Conservation (phyloP, 371 early-diverging fungal species). For the Mucor sp. region DNA sequence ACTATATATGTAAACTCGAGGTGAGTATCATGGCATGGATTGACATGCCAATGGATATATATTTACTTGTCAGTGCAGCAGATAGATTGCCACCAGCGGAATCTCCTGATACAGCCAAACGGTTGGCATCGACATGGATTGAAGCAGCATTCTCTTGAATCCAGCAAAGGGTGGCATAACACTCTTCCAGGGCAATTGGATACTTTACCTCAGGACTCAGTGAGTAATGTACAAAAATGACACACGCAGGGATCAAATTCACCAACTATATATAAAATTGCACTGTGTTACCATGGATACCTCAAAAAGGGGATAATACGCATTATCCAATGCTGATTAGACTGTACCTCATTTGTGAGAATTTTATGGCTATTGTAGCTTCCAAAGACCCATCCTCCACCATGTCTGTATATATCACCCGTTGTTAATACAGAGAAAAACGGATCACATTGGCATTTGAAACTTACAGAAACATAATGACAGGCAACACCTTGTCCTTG, state of each 20-base stretch:
- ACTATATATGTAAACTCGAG: conserved; percentile 8
- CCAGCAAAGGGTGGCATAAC: conserved; percentile 35
- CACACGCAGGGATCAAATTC: conserved; percentile 10
- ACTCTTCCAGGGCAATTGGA: conserved; percentile 35
- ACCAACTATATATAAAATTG: conserved; percentile 12
- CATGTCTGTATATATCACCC: conserved; percentile 8
- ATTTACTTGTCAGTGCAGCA: conserved; percentile 25
- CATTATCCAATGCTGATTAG: not conserved
- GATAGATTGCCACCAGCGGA: conserved; percentile 42
- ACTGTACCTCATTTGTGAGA: conserved; percentile 12
- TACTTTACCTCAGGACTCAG: conserved; percentile 28
- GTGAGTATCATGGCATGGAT: not conserved
- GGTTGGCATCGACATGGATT: conserved; percentile 21
- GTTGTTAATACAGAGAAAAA: not conserved
- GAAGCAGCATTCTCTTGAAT: conserved; percentile 20
- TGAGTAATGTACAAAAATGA: conserved; percentile 30
- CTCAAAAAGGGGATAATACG: not conserved
- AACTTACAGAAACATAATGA: conserved; percentile 21
- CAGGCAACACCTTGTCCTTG: conserved; percentile 13
- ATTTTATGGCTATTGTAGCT: conserved; percentile 1
- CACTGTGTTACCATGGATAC: too few relatives aligned
- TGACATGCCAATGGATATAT: not conserved
- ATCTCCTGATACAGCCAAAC: conserved; percentile 36
- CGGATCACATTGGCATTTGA: not conserved
- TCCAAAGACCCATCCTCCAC: conserved; percentile 20